phyloP scores from a whole-genome alignment of 176 grass and related monocot species.

The Lolium multiflorum region DNA sequence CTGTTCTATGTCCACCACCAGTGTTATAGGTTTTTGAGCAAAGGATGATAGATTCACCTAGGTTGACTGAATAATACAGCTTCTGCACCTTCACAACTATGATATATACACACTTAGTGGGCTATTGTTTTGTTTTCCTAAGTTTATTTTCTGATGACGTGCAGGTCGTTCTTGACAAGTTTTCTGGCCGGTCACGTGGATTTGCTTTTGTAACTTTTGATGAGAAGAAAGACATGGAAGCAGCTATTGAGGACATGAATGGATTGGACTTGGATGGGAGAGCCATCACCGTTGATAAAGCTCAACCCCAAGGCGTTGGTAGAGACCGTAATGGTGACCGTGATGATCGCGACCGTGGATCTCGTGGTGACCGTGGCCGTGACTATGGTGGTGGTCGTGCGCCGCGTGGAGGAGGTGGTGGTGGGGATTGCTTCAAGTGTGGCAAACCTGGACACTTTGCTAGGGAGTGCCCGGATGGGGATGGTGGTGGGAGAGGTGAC shows the following conservation, averaged over 20 bases:
- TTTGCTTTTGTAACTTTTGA: slow-evolving; percentile 98
- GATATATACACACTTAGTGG: not conserved
- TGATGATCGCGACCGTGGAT: slow-evolving; percentile 68
- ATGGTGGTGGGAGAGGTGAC: slow-evolving; percentile 57
- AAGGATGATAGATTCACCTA: not conserved
- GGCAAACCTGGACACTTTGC: slow-evolving; percentile 91
- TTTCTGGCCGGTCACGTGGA: slow-evolving; percentile 90
- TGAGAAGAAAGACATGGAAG: slow-evolving; percentile 95
- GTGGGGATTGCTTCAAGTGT: slow-evolving; percentile 84
- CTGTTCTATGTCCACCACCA: not conserved
- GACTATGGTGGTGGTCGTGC: slow-evolving; percentile 58
- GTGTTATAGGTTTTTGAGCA: not conserved
- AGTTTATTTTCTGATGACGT: slow-evolving; percentile 18
- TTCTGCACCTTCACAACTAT: not conserved
- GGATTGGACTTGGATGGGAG: slow-evolving; percentile 79
- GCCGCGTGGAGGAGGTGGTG: slow-evolving; percentile 53
- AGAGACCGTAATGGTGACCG: slow-evolving; percentile 69
- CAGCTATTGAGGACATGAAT: slow-evolving; percentile 98
- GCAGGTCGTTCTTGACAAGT: slow-evolving; percentile 90
- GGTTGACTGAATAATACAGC: not conserved
- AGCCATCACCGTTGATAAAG: slow-evolving; percentile 84
- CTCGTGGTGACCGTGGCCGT: slow-evolving; percentile 58
- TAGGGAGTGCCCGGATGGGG: slow-evolving; percentile 75
- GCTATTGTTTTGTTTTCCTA: not conserved
- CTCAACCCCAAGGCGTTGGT: slow-evolving; percentile 76